Base-by-base conservation (phyloP, 495 filamentous ascomycete species). In the Tuber melanosporum region DNA sequence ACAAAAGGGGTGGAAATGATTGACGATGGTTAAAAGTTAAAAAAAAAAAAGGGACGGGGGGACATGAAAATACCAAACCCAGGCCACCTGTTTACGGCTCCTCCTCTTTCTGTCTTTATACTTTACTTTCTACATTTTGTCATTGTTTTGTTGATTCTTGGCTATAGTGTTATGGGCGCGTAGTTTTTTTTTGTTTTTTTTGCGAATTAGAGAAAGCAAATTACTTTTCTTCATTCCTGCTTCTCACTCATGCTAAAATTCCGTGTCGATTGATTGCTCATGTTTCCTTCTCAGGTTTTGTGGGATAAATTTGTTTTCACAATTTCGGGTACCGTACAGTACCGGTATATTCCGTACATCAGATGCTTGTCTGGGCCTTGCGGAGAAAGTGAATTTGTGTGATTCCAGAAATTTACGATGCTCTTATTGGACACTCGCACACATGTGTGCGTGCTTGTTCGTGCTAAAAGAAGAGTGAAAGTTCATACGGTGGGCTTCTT, bases 161-260 rank as follows among this genome's bases (percentile, higher is more conserved):
- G 44, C 20, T 71, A 70, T 32, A 70, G 44, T 41, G 66, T 62
- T 74, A n/a, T 66, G 62, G 42, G 71, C 69, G 62, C 32, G 69
- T 42, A 19, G 41, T 71, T 22, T 47, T 76, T 70, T 66, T 75
- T 41, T 41, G 12, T 42, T 75, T 78, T 66, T 45, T 71, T 75
- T 76, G 62, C 36, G 71, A 41, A 72, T 73, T 80, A 80, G 78
- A 80, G 41, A 39, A 36, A 66, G 57, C 57, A 66, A 66, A 66
- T 36, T 7, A 39, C 69, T 57, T 70, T 62, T 75, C 41, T 76
- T 79, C 71, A 46, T 45, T 22, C 44, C 71, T 62, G 12, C 52
- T 62, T 66, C 57, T 32, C 57, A 66, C 57, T 66, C 57, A 66
- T 36, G 57, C 57, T 66, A 32, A 36, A 36, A 66, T 66, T 66